Percentiles rank a stretch among this genome's conserved stretches.
These are phyloP conservation scores for Stephanodiscus triporus DNA, from an alignment of 108 stramenopile species.

Conservation along the genomic window DNA sequence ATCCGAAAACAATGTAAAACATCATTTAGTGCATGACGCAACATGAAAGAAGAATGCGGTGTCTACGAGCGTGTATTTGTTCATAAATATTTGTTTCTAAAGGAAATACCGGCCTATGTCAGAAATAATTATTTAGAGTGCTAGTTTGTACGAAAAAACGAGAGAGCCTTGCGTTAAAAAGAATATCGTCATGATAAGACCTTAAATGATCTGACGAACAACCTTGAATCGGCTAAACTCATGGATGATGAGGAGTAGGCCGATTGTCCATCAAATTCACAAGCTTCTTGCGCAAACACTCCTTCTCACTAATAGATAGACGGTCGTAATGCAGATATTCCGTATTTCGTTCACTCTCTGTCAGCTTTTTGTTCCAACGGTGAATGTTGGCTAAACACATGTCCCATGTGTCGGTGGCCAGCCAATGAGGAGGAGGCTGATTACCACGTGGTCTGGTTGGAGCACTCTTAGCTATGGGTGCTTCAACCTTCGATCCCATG, in stretches of 20 bases:
- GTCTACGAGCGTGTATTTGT: not conserved
- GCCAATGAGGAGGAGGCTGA: conserved; percentile 12
- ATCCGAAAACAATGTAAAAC: conserved; percentile 1
- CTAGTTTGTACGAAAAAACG: not conserved
- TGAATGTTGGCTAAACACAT: not conserved
- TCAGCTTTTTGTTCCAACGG: not conserved
- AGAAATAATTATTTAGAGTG: too few relatives aligned
- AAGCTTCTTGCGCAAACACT: conserved; percentile 1
- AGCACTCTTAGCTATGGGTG: not conserved
- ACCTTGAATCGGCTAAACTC: not conserved
- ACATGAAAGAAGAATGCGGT: not conserved
- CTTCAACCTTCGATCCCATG: not conserved
- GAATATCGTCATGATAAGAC: not conserved
- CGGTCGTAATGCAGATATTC: not conserved
- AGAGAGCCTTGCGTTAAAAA: not conserved
- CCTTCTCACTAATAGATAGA: conserved; percentile 2
- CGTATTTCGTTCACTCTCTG: not conserved
- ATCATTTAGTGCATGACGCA: not conserved
- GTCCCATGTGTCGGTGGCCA: conserved; percentile 1
- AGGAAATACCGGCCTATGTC: too few relatives aligned
- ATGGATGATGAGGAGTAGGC: not conserved
- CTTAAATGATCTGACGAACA: not conserved
- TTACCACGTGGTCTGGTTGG: not conserved
- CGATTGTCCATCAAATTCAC: conserved; percentile 2
- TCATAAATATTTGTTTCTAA: not conserved